phyloP scores from a whole-genome alignment of 768 basidiomycete genomes.

The Hemileccinum impolitum region DNA sequence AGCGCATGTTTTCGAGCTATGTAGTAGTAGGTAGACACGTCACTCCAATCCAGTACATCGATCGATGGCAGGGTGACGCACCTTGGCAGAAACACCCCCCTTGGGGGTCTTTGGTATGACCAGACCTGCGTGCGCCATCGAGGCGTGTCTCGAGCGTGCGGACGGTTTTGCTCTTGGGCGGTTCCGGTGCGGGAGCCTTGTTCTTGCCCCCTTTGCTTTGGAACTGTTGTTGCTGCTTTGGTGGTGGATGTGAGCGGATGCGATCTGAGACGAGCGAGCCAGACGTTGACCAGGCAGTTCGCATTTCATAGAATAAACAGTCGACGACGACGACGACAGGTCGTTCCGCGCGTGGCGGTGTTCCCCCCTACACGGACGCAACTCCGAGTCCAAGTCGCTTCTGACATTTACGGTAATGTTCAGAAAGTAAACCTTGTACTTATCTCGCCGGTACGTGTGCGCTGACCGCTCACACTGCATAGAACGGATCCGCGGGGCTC shows the following conservation, averaged over 20 bases:
- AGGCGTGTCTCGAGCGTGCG: conserved; percentile 45
- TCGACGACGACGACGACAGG: no score
- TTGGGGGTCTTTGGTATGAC: conserved; percentile 47
- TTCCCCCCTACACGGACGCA: no score
- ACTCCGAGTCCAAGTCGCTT: no score
- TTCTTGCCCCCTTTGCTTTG: conserved; percentile 34
- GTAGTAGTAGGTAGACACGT: not conserved
- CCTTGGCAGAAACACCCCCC: conserved; percentile 74
- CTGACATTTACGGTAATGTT: no score
- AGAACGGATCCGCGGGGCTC: no score
- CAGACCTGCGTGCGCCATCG: conserved; percentile 34
- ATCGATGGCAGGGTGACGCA: conserved; percentile 18
- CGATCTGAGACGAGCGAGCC: conserved; percentile 58
- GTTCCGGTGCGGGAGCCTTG: conserved; percentile 35
- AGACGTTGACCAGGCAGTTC: conserved; percentile 25
- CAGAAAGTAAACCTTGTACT: no score
- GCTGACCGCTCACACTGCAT: no score
- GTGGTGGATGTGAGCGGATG: conserved; percentile 34
- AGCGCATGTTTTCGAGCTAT: conserved; percentile 55
- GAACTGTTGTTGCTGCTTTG: conserved; percentile 20
- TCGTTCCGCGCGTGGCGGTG: no score
- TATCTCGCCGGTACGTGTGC: no score
- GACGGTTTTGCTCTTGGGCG: conserved; percentile 49
- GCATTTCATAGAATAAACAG: conserved; percentile 2
- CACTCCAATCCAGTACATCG: not conserved